Evolutionary conservation across 192 early-diverging fungal species (phyloP).

Genomic region (Coemansia asiatica): DNA sequence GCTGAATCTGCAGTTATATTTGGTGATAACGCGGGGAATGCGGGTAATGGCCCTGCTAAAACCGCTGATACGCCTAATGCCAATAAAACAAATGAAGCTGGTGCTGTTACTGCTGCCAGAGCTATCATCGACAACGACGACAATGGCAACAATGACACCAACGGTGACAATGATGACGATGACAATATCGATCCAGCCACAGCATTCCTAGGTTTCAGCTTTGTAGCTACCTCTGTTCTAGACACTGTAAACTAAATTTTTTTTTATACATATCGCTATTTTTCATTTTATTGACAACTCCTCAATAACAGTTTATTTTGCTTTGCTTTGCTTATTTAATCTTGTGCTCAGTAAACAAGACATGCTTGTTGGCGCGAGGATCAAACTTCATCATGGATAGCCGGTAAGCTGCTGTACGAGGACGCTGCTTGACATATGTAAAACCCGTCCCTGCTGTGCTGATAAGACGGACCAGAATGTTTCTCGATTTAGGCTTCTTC

Average conservation of each 20-base stretch:
- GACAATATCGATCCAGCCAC: constrained; percentile 45
- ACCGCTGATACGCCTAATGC: no score
- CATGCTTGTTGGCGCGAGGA: constrained; percentile 84
- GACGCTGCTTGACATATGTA: constrained; percentile 80
- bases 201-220: constrained; percentile 54
- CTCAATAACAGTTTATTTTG: neutral
- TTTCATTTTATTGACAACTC: neutral
- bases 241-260: constrained; percentile 24
- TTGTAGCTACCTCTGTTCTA: constrained; percentile 48
- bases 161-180: neutral
- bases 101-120: no score
- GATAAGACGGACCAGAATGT: constrained; percentile 81
- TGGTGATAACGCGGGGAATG: neutral
- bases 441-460: constrained; percentile 90
- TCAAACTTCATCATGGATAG: constrained; percentile 93
- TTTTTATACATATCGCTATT: neutral
- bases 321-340: constrained; percentile 55
- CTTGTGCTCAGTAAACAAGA: constrained; percentile 86
- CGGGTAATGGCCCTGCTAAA: neutral
- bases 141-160: neutral
- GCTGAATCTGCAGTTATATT: neutral
- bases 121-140: no score
- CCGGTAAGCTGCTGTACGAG: constrained; percentile 72
- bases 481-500: constrained; percentile 84
- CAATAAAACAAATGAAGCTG: neutral